Conservation (phyloP, 768 basidiomycete genomes). For the Rhodotorula diobovata region DNA sequence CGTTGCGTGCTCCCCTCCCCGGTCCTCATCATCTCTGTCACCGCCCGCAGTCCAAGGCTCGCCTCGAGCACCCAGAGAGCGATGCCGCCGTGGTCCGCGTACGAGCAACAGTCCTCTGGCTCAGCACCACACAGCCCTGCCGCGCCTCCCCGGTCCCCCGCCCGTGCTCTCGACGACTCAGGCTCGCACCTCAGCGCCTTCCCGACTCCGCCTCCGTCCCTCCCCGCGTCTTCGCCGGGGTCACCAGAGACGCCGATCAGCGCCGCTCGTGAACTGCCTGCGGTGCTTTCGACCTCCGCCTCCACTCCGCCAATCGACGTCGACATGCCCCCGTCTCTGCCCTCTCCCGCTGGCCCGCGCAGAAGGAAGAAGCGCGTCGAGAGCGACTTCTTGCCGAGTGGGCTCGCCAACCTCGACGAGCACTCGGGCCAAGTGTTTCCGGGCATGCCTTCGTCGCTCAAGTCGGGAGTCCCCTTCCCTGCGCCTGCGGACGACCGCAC, state of each 20-base stretch:
- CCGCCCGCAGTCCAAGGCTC: not conserved
- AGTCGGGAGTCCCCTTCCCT: conserved; percentile 1
- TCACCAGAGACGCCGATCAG: not conserved
- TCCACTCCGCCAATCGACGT: not conserved
- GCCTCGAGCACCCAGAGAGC: not conserved
- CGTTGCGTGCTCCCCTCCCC: too few species aligned
- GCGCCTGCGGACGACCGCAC: conserved; percentile 3
- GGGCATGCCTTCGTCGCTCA: not conserved
- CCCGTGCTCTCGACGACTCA: not conserved
- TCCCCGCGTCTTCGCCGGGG: not conserved
- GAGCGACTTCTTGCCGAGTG: too few species aligned
- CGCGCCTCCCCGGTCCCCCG: not conserved
- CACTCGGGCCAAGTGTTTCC: too few species aligned
- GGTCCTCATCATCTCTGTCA: not conserved
- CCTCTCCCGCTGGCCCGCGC: too few species aligned
- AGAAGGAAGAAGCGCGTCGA: not conserved
- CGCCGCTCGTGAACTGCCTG: not conserved
- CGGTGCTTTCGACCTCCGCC: not conserved
- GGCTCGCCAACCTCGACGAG: not conserved
- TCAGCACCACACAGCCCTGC: not conserved
- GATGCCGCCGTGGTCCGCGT: conserved; percentile 5
- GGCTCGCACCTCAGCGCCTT: not conserved
- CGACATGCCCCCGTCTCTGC: not conserved
- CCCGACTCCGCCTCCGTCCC: not conserved
- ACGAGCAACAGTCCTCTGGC: not conserved